Base-by-base conservation (phyloP, 495 filamentous ascomycete species). In the Oidiodendron maius region DNA sequence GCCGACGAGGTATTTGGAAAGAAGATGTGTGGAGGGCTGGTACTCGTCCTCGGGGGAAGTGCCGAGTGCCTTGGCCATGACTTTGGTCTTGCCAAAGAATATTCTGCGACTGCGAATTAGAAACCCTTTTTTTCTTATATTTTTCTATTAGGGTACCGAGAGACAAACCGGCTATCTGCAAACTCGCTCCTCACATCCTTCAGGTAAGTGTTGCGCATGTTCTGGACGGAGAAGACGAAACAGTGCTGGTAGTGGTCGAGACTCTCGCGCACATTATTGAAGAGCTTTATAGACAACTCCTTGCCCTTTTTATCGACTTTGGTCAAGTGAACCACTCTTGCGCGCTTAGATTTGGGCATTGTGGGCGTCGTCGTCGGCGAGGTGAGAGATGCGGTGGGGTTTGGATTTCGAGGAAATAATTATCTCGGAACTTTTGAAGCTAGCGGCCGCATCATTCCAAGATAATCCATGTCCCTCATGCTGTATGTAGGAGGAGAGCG, bases 1-100 rank as follows among this genome's bases (percentile, higher is more conserved):
- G 55, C 93, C 93, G 51, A 70, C 64, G 9, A 98, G 76, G 70
- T 85, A 77, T n/a, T 72, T 67, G 3, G 78, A 69, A 35, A 98
- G 82, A 35, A 67, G 65, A 65, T 81, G 72, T 59, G 91, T 74
- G 60, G 83, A 82, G 38, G 82, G 75, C 55, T 86, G 83, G 66
- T 86, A 80, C 67, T 89, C 86, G 57, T 81, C 80, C 59, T 88
- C 86, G 55, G 80, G 70, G 48, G 68, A 81, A 36, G 72, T 71
- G 56, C 91, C 91, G 10, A 98, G 83, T 43, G 93, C 89, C 69
- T 88, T 84, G 49, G 88, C 84, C 86, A 96, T 97, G 60, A 96
- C 90, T 71, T 96, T 96, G 39, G 91, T 97, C 67, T 96, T 97
- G 65, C 93, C 93, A 67, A 96, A 96, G 80, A 96, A 96, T 63